Percentiles rank a stretch among this genome's conserved stretches.
Conservation (phyloP, 345 rosid species). For the Gossypium longicalyx region DNA sequence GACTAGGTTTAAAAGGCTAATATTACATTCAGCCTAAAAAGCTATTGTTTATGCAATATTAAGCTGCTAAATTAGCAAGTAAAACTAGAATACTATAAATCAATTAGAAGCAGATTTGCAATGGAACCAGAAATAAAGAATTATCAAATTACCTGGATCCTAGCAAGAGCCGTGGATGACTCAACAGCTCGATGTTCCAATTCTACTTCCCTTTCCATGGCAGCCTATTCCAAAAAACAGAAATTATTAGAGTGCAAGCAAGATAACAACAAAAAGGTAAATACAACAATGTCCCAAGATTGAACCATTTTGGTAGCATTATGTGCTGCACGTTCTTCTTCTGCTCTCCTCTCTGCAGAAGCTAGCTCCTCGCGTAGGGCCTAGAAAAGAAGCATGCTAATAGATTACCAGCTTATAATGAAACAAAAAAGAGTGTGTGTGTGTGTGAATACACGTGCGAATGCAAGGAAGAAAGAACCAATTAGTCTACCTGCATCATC, state of each 20-base stretch:
- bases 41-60: neutral
- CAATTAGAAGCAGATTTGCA: neutral
- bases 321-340: slow-evolving; percentile 92
- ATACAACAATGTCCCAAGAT: slow-evolving; percentile 10
- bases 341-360: slow-evolving; percentile 84
- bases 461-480: slow-evolving; percentile 11
- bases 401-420: slow-evolving; percentile 9
- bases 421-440: no score
- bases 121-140: slow-evolving; percentile 12
- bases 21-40: neutral
- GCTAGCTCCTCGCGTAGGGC: slow-evolving; percentile 94
- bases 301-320: slow-evolving; percentile 90
- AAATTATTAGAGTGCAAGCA: slow-evolving; percentile 13
- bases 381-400: slow-evolving; percentile 34
- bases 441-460: neutral
- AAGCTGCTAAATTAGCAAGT: neutral
- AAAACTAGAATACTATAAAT: slow-evolving; percentile 7
- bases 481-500: slow-evolving; percentile 87
- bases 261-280: slow-evolving; percentile 6
- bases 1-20: neutral
- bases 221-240: slow-evolving; percentile 51
- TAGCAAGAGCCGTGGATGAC: slow-evolving; percentile 85
- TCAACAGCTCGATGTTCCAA: slow-evolving; percentile 91
- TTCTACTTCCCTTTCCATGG: slow-evolving; percentile 95
- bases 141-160: slow-evolving; percentile 69